Conservation (phyloP, 768 basidiomycete species). For the Tulasnella sp. region DNA sequence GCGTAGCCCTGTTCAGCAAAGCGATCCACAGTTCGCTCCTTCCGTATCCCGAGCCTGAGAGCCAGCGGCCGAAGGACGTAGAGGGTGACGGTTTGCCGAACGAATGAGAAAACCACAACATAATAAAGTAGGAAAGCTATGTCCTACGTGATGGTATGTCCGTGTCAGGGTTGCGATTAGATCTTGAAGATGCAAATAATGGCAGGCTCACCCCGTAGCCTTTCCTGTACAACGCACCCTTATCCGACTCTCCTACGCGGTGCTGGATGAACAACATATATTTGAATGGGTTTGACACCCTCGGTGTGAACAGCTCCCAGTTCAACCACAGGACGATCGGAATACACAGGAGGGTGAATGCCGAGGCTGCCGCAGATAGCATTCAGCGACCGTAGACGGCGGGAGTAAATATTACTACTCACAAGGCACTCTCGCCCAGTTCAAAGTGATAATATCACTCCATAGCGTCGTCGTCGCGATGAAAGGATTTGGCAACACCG, state of each 20-base stretch:
- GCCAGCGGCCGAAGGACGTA: slow-evolving; percentile 59
- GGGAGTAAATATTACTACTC: slow-evolving; percentile 21
- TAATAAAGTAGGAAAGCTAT: slow-evolving; percentile 71
- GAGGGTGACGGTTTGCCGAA: slow-evolving; percentile 68
- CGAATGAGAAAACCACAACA: slow-evolving; percentile 79
- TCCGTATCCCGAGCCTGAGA: slow-evolving; percentile 56
- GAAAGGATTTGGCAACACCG: neutral
- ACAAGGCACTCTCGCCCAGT: slow-evolving; percentile 74
- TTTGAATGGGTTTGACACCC: slow-evolving; percentile 59
- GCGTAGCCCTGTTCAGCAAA: slow-evolving; percentile 93
- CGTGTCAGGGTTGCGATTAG: neutral
- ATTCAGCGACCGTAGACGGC: neutral
- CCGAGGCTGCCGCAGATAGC: slow-evolving; percentile 35
- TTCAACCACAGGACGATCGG: slow-evolving; percentile 52
- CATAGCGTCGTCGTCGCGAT: slow-evolving; percentile 27
- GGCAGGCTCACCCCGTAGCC: slow-evolving; percentile 32
- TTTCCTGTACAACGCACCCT: slow-evolving; percentile 56
- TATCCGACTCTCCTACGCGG: slow-evolving; percentile 40
- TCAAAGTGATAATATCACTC: slow-evolving; percentile 41
- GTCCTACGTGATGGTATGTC: slow-evolving; percentile 36
- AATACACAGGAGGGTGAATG: slow-evolving; percentile 55
- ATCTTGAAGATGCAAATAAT: neutral
- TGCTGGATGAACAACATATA: slow-evolving; percentile 64
- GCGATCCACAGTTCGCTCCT: slow-evolving; percentile 55
- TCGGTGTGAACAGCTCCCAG: slow-evolving; percentile 48